Percentiles rank a stretch among this genome's conserved stretches.
phyloP scores from a whole-genome alignment of 106 monocot species.

The Allium sativum region DNA sequence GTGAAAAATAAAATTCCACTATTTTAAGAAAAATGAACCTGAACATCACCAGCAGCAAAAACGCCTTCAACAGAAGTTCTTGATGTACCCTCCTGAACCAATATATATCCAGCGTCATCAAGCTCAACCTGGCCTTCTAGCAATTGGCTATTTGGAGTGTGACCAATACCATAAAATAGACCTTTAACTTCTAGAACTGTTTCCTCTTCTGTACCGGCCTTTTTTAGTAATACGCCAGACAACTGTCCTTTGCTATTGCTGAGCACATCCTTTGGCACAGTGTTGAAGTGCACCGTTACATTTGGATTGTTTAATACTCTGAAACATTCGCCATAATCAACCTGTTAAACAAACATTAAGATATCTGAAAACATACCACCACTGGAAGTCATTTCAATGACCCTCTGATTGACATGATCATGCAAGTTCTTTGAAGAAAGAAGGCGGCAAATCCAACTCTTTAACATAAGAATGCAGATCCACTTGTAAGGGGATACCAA shows the following conservation, averaged over 20 bases:
- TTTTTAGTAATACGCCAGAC: slow-evolving; percentile 68
- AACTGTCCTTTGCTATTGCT: slow-evolving; percentile 88
- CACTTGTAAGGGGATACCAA: too few relatives aligned
- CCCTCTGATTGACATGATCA: neutral
- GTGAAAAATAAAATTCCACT: too few relatives aligned
- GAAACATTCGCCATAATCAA: slow-evolving; percentile 99
- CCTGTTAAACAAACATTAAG: slow-evolving; percentile 99
- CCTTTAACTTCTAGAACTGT: slow-evolving; percentile 76
- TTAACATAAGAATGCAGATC: too few relatives aligned
- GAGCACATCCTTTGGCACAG: slow-evolving; percentile 69
- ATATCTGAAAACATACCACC: slow-evolving; percentile 53
- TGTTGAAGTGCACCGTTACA: slow-evolving; percentile 95
- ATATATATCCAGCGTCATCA: slow-evolving; percentile 65
- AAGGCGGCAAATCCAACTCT: too few relatives aligned
- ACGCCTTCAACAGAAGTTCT: slow-evolving; percentile 93
- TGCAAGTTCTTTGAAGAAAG: neutral
- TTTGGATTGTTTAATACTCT: slow-evolving; percentile 97
- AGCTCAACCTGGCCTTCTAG: slow-evolving; percentile 88
- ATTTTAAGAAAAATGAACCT: slow-evolving; percentile 31
- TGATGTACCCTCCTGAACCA: slow-evolving; percentile 63
- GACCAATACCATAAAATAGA: slow-evolving; percentile 94
- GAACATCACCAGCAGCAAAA: slow-evolving; percentile 98
- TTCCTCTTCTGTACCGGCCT: slow-evolving; percentile 58
- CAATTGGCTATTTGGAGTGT: slow-evolving; percentile 86
- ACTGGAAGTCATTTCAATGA: slow-evolving; percentile 9